Base-by-base conservation (phyloP, 805 yeast genomes). In the Ogataea degrootiae region DNA sequence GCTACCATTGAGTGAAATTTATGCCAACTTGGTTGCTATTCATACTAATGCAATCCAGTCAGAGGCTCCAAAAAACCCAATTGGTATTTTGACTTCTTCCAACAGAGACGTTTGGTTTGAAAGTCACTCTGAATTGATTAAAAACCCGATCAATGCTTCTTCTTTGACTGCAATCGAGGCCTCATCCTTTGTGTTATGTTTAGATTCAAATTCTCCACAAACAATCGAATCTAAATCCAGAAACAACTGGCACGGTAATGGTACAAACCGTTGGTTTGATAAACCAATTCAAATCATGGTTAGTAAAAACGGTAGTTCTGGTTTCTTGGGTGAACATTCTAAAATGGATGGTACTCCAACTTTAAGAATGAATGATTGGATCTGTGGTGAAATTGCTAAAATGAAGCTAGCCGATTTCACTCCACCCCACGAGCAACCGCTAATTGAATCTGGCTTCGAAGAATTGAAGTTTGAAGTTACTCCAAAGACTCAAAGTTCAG, bases 271-370 rank as follows among this genome's bases (percentile, higher is more conserved):
- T 60, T 92, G 77, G 73, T 92, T 78, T 66, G 98, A 92, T 73
- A 92, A 92, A 73, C 92, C 97, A 4, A 72, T 87, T 50, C 94
- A 92, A 72, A 83, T 88, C 65, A 77, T 90, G 57, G 81, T 92
- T 46, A 73, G 86, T 50, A 83, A 80, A 52, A 90, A 89, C 67
- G 96, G 94, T 50, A 75, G 82, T 53, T 87, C 97, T 7, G 98
- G 97, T 0, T 92, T 91, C 72, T 70, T 90, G 62, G 97, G 96
- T 52, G 99, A 92, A 72, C 99, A 92, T 73, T 89, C 97, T 21
- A 86, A 81, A 73, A 92, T 92, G 98, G 99, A 92, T 68, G 99
- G 98, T 52, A 88, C 97, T 9, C 96, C 97, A 62, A 92, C 96
- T 31, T 80, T 88, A 60, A 82, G 89, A 54, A 71, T 92, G 71